Percentiles rank a stretch among this genome's conserved stretches.
phyloP scores from a whole-genome alignment of 2,329 filamentous ascomycete genomes.

The Pseudopithomyces chartarum region DNA sequence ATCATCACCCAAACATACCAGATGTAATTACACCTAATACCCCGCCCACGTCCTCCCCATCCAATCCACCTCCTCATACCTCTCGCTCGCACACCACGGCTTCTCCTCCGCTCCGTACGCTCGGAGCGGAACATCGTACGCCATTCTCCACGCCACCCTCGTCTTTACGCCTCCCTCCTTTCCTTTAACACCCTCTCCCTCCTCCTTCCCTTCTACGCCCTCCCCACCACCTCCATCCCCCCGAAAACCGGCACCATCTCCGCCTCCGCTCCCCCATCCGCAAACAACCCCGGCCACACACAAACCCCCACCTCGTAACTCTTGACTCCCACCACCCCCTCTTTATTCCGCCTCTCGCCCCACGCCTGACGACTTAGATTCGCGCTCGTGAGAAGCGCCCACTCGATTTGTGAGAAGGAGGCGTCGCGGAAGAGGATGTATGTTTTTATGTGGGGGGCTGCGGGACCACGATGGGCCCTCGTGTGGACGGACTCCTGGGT shows the following conservation, averaged over 20 bases:
- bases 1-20: no score
- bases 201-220: not conserved
- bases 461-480: slow-evolving; percentile 53
- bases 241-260: slow-evolving; percentile 73
- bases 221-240: slow-evolving; percentile 55
- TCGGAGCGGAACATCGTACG: slow-evolving; percentile 79
- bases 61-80: slow-evolving; percentile 67
- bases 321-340: slow-evolving; percentile 69
- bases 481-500: not conserved
- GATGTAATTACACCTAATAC: slow-evolving; percentile 13
- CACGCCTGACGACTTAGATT: slow-evolving; percentile 89
- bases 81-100: slow-evolving; percentile 76
- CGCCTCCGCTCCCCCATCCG: slow-evolving; percentile 26
- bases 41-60: slow-evolving; percentile 51
- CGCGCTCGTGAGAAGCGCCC: slow-evolving; percentile 89
- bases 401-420: slow-evolving; percentile 65
- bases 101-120: slow-evolving; percentile 66
- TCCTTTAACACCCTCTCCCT: slow-evolving; percentile 11
- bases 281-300: slow-evolving; percentile 71
- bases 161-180: slow-evolving; percentile 18
- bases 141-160: slow-evolving; percentile 74
- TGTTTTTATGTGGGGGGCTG: slow-evolving; percentile 88
- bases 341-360: slow-evolving; percentile 67
- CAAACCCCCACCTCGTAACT: slow-evolving; percentile 86
- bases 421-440: slow-evolving; percentile 69